Conservation (phyloP, 352 stramenopile genomes). For the Hyaloperonospora arabidopsidis region DNA sequence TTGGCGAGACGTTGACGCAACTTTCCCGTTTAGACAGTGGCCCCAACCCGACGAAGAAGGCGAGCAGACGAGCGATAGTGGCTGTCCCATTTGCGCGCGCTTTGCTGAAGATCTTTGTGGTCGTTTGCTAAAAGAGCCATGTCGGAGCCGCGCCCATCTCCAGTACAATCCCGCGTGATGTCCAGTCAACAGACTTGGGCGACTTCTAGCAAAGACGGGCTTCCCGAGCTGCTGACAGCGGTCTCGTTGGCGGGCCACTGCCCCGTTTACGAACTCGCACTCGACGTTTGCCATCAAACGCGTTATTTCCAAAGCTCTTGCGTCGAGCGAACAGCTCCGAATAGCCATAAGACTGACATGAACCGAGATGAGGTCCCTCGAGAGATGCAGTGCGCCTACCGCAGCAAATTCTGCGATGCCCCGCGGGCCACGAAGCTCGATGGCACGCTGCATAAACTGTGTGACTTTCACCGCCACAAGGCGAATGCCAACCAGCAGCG, state of each 20-base stretch:
- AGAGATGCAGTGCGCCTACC: conserved; percentile 39
- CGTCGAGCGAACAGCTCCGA: neutral
- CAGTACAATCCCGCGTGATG: conserved; percentile 8
- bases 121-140: conserved; percentile 11
- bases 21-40: conserved; percentile 9
- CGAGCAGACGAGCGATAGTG: conserved; percentile 8
- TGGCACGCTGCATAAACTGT: conserved; percentile 42
- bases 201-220: conserved; percentile 20
- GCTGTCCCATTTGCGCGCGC: conserved; percentile 9
- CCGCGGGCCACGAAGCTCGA: conserved; percentile 38
- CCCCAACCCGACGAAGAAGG: neutral
- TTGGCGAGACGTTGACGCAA: conserved; percentile 9
- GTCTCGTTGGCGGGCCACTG: neutral
- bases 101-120: neutral
- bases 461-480: conserved; percentile 43
- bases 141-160: conserved; percentile 11
- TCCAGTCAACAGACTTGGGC: conserved; percentile 10
- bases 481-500: conserved; percentile 48
- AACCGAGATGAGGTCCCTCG: conserved; percentile 10
- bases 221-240: conserved; percentile 10
- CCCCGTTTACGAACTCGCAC: conserved; percentile 17
- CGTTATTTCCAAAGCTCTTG: conserved; percentile 21
- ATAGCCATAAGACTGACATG: neutral
- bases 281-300: conserved; percentile 1
- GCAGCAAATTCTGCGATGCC: conserved; percentile 40